Percentiles rank a stretch among this genome's conserved stretches.
Evolutionary conservation across 257 asterid species (phyloP).

Genomic region (Plantago major): DNA sequence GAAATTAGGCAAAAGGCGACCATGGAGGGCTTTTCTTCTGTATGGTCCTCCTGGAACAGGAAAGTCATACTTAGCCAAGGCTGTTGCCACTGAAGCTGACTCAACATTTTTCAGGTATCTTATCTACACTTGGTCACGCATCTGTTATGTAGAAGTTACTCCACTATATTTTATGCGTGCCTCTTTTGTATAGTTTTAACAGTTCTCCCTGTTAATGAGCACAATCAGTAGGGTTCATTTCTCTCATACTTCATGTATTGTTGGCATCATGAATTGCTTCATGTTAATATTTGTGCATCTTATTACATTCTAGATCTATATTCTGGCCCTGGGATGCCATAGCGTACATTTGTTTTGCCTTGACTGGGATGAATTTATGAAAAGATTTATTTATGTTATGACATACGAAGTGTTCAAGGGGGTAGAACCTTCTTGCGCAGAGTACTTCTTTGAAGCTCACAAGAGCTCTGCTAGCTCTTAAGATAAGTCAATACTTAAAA

Average conservation of each 20-base stretch:
- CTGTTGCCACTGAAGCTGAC: slow-evolving; percentile 63
- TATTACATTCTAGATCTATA: not conserved
- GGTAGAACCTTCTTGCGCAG: no score
- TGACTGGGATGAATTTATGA: no score
- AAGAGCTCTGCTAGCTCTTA: not conserved
- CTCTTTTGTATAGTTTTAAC: not conserved
- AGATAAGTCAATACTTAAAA: not conserved
- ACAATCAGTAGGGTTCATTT: not conserved
- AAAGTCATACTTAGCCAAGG: slow-evolving; percentile 59
- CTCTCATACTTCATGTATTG: not conserved
- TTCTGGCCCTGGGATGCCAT: no score
- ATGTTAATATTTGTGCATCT: not conserved
- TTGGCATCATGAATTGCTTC: not conserved
- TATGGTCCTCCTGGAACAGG: slow-evolving; percentile 71
- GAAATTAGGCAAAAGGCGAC: slow-evolving; percentile 50
- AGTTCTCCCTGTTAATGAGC: slow-evolving; percentile 3
- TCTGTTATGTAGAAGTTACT: not conserved
- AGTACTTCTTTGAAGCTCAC: no score
- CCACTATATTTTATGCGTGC: no score
- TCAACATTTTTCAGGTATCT: slow-evolving; percentile 56
- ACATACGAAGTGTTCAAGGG: no score
- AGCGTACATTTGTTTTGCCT: no score
- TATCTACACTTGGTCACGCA: slow-evolving; percentile 1
- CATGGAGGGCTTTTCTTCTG: slow-evolving; percentile 59
- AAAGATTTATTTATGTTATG: no score